Conservation (phyloP, 2,329 filamentous ascomycete genomes). For the Aspergillus tamarii region DNA sequence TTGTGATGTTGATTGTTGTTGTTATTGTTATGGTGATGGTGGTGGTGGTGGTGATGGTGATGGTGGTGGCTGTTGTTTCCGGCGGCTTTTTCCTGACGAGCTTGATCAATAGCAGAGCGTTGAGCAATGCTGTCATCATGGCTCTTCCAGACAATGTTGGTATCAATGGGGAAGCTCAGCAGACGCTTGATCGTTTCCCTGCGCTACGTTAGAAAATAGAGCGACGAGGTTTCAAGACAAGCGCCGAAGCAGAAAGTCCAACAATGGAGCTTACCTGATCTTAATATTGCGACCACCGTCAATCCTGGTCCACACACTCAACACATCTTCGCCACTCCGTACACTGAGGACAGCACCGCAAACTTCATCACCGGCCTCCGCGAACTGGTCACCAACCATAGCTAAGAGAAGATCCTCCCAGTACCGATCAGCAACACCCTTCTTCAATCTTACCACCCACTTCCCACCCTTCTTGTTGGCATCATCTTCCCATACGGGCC, state of each 20-base stretch:
- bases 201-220: conserved; percentile 13
- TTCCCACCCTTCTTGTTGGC: conserved; percentile 96
- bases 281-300: conserved; percentile 93
- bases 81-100: conserved; percentile 77
- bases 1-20: conserved; percentile 27
- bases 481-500: conserved; percentile 98
- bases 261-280: conserved; percentile 71
- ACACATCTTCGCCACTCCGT: conserved; percentile 91
- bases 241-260: neutral
- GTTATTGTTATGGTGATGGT: conserved; percentile 23
- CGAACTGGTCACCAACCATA: conserved; percentile 91
- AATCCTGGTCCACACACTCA: conserved; percentile 96
- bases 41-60: conserved; percentile 36
- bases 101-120: conserved; percentile 85
- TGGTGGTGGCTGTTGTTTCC: conserved; percentile 37
- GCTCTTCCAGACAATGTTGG: conserved; percentile 91
- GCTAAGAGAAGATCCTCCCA: conserved; percentile 94
- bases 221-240: neutral
- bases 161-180: conserved; percentile 82
- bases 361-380: conserved; percentile 88
- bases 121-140: conserved; percentile 96
- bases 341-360: conserved; percentile 95
- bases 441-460: conserved; percentile 96
- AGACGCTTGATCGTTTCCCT: conserved; percentile 94
- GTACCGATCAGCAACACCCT: conserved; percentile 93